A percentile compares a stretch with the other conserved stretches of the same genome.
These are phyloP conservation scores for Catenaria anguillulae DNA, from an alignment of 371 early-diverging fungal species.

Conservation along the genomic window DNA sequence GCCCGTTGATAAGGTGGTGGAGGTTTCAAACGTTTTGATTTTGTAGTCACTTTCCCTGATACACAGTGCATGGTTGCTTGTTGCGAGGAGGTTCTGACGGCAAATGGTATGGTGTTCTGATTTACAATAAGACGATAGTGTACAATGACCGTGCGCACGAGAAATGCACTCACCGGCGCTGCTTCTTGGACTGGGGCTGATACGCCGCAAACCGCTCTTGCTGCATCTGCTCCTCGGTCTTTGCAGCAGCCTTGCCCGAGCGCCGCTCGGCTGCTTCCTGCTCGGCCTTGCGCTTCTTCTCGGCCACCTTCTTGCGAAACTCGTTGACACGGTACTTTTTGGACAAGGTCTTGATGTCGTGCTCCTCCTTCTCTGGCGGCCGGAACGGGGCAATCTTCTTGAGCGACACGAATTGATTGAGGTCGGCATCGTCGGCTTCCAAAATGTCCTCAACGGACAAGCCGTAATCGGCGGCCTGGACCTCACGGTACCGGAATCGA, in stretches of 20 bases:
- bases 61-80: no score
- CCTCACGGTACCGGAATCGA: constrained; percentile 77
- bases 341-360: constrained; percentile 26
- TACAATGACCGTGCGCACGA: no score
- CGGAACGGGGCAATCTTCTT: constrained; percentile 73
- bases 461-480: constrained; percentile 55
- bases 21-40: not conserved
- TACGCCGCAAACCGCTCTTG: not conserved
- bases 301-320: constrained; percentile 26
- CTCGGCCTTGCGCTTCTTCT: constrained; percentile 3
- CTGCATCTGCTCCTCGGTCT: not conserved
- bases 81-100: no score
- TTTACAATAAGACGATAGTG: no score
- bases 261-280: not conserved
- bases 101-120: no score
- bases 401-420: constrained; percentile 68
- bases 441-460: constrained; percentile 68
- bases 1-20: not conserved
- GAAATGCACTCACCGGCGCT: no score
- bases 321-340: constrained; percentile 44
- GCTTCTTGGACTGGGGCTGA: not conserved
- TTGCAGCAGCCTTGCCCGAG: not conserved
- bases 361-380: constrained; percentile 29
- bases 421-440: constrained; percentile 70
- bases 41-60: no score